A percentile compares a stretch with the other conserved stretches of the same genome.
phyloP scores from a whole-genome alignment of 768 basidiomycete species.

The Hirschioporus abietinus region DNA sequence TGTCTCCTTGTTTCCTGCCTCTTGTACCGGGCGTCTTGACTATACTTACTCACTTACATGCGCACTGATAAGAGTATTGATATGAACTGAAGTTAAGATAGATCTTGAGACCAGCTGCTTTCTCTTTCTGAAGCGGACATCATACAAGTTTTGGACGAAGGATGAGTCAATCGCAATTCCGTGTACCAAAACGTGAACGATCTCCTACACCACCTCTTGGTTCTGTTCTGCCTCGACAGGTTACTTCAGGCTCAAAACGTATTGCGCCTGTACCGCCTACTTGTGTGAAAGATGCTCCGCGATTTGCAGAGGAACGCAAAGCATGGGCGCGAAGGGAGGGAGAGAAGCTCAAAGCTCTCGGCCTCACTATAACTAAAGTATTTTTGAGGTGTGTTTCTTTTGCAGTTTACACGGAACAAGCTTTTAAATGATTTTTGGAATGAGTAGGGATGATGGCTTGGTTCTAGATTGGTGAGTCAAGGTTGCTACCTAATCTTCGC shows the following conservation, averaged over 20 bases:
- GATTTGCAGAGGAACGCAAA: slow-evolving; percentile 12
- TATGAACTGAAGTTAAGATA: no score
- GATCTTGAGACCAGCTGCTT: no score
- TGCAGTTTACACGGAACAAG: background rate
- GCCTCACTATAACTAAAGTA: slow-evolving; percentile 6
- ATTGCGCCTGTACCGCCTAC: slow-evolving; percentile 14
- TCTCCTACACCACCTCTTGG: slow-evolving; percentile 12
- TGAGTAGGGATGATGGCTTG: slow-evolving; percentile 18
- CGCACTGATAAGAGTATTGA: no score
- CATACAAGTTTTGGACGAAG: background rate
- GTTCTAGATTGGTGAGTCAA: slow-evolving; percentile 18
- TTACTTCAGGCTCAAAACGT: slow-evolving; percentile 14
- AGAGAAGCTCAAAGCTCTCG: slow-evolving; percentile 11
- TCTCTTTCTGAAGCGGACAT: no score
- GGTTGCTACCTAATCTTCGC: background rate
- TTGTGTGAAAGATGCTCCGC: slow-evolving; percentile 7
- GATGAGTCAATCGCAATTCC: background rate
- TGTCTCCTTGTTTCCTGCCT: no score
- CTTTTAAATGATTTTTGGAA: background rate
- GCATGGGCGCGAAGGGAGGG: slow-evolving; percentile 10
- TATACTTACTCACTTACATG: no score
- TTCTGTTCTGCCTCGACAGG: slow-evolving; percentile 1
- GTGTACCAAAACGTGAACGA: slow-evolving; percentile 15
- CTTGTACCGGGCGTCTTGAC: no score
- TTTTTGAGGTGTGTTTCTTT: background rate